phyloP scores from a whole-genome alignment of 1,284 basidiomycete genomes.

The Ganoderma boninense region DNA sequence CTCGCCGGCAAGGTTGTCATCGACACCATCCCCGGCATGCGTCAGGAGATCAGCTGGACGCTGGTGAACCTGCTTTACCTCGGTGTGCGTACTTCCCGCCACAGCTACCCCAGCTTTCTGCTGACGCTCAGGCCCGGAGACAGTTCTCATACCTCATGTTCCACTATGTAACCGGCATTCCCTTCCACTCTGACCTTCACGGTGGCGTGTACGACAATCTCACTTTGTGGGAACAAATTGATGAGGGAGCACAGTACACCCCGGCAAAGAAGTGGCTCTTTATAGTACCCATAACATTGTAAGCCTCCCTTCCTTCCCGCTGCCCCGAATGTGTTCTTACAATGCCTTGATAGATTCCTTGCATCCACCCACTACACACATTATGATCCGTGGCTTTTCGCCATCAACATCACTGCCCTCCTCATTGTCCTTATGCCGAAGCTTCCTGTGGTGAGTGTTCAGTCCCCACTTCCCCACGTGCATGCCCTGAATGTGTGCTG shows the following conservation, averaged over 20 bases:
- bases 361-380: constrained; percentile 98
- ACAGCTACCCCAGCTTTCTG: background rate
- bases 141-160: constrained; percentile 98
- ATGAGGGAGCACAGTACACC: constrained; percentile 98
- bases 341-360: constrained; percentile 75
- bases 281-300: constrained; percentile 91
- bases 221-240: constrained; percentile 99
- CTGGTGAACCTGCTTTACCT: constrained; percentile 94
- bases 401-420: constrained; percentile 89
- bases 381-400: constrained; percentile 93
- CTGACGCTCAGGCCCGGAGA: constrained; percentile 6
- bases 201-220: constrained; percentile 97
- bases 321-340: background rate
- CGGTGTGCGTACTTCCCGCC: constrained; percentile 64
- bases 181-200: constrained; percentile 89
- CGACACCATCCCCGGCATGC: constrained; percentile 95
- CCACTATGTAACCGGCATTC: constrained; percentile 97
- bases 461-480: constrained; percentile 8
- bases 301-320: constrained; percentile 42
- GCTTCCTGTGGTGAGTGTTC: constrained; percentile 79
- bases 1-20: constrained; percentile 91
- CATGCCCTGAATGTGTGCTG: constrained; percentile 13
- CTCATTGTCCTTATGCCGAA: constrained; percentile 93
- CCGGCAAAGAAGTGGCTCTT: constrained; percentile 99
- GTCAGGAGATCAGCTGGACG: constrained; percentile 95